phyloP scores from a whole-genome alignment of 768 basidiomycete species.

The Nidularia sp. region DNA sequence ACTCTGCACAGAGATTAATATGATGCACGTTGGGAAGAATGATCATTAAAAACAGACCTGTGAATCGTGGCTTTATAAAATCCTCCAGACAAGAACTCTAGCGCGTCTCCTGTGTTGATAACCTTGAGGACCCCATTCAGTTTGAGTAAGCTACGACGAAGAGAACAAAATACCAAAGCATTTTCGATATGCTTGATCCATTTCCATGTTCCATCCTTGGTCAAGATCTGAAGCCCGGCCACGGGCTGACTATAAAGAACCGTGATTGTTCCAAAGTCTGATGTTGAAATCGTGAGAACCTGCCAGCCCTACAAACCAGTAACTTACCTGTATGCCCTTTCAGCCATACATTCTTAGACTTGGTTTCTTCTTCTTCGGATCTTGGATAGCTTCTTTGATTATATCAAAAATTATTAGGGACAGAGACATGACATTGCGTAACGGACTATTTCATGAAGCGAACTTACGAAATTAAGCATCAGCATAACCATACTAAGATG shows the following conservation, averaged over 20 bases:
- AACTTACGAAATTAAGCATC: constrained; percentile 15
- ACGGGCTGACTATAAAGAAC: constrained; percentile 48
- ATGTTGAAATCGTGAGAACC: background rate
- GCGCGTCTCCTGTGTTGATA: constrained; percentile 42
- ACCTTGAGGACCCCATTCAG: constrained; percentile 15
- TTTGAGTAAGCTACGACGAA: background rate
- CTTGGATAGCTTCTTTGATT: constrained; percentile 30
- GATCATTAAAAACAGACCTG: constrained; percentile 7
- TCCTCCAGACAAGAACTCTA: constrained; percentile 45
- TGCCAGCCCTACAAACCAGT: background rate
- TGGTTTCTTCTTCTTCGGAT: constrained; percentile 34
- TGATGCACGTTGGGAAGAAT: background rate
- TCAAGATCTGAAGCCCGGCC: constrained; percentile 39
- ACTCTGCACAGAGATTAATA: constrained; percentile 21
- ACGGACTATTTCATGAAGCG: constrained; percentile 48
- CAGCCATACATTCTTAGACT: constrained; percentile 42
- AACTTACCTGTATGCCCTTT: constrained; percentile 43
- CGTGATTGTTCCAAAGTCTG: constrained; percentile 41
- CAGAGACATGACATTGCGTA: background rate
- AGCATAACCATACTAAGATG: background rate
- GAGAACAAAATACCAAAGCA: constrained; percentile 25
- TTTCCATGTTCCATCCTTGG: constrained; percentile 34
- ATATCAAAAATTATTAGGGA: background rate
- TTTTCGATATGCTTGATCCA: constrained; percentile 46
- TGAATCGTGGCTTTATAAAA: constrained; percentile 48